These are phyloP conservation scores for Candida nitratophila DNA, from an alignment of 805 yeast genomes.

Conservation along the genomic window DNA sequence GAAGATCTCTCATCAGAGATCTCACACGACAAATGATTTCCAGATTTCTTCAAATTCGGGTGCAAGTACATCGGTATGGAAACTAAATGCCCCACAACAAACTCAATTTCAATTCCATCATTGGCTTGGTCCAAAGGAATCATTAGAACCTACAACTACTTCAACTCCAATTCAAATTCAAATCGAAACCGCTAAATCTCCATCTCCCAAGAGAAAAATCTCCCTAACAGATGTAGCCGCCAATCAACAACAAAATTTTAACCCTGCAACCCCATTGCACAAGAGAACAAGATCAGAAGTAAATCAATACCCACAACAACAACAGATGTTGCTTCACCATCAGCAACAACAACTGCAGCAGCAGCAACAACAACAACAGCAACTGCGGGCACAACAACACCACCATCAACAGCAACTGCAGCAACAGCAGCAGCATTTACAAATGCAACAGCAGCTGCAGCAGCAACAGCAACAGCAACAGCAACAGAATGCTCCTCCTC, in stretches of 20 bases:
- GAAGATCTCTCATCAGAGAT: slow-evolving; percentile 15
- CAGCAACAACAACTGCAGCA: slow-evolving; percentile 2
- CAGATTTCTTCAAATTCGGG: slow-evolving; percentile 12
- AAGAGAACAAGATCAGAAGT: neutral
- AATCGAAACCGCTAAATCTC: slow-evolving; percentile 1
- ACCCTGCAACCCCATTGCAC: neutral
- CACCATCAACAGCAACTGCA: slow-evolving; percentile 5
- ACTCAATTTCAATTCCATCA: slow-evolving; percentile 29
- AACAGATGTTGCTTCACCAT: slow-evolving; percentile 1
- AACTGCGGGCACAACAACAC: neutral
- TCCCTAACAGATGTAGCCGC: neutral
- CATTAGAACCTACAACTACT: slow-evolving; percentile 7
- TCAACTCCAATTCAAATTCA: slow-evolving; percentile 3
- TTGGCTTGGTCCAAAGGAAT: slow-evolving; percentile 24
- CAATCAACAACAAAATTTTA: neutral
- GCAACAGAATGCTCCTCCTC: slow-evolving; percentile 2
- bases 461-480: slow-evolving; percentile 6
- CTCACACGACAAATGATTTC: slow-evolving; percentile 19
- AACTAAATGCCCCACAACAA: slow-evolving; percentile 24
- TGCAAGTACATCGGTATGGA: slow-evolving; percentile 26
- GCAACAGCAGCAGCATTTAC: slow-evolving; percentile 4
- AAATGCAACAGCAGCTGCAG: slow-evolving; percentile 3
- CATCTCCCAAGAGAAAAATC: neutral
- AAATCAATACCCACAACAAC: slow-evolving; percentile 1
- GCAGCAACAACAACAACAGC: slow-evolving; percentile 4